Evolutionary conservation across 495 filamentous ascomycete genomes (phyloP).

Genomic region (Aspergillus funiculosus): DNA sequence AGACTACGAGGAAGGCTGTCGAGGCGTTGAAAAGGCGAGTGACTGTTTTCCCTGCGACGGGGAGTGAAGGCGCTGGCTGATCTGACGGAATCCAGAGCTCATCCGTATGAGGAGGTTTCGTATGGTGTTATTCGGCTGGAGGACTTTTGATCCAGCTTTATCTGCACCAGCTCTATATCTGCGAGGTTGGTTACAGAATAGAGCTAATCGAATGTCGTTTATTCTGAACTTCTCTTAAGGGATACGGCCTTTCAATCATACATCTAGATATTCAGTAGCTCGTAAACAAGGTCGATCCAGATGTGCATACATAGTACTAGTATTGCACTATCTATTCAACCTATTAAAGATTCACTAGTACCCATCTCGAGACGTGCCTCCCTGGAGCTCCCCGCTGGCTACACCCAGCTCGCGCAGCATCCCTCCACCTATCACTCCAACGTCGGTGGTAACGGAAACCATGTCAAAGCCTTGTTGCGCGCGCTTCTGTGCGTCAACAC

Average conservation of each 20-base stretch:
- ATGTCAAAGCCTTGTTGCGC: slow-evolving; percentile 71
- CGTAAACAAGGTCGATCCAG: no score
- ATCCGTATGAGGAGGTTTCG: slow-evolving; percentile 22
- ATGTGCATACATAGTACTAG: no score
- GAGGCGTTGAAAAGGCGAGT: slow-evolving; percentile 57
- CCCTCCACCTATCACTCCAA: slow-evolving; percentile 40
- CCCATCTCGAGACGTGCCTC: slow-evolving; percentile 5
- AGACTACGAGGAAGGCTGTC: slow-evolving; percentile 26
- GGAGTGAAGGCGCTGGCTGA: not conserved
- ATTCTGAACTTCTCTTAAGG: no score
- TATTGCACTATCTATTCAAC: no score
- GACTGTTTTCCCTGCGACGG: not conserved
- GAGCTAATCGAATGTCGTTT: no score
- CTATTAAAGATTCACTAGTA: no score
- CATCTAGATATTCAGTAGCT: no score
- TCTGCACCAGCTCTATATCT: not conserved
- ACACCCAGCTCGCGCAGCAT: slow-evolving; percentile 33
- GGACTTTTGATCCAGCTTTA: slow-evolving; percentile 10
- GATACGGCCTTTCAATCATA: no score
- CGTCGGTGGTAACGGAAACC: slow-evolving; percentile 61
- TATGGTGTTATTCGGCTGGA: slow-evolving; percentile 17
- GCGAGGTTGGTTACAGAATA: no score
- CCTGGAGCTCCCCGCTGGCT: slow-evolving; percentile 23
- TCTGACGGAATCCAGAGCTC: slow-evolving; percentile 5
- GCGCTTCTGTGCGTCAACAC: slow-evolving; percentile 56